Conservation (phyloP, 768 basidiomycete genomes). For the Lactifluus hygrophoroides region DNA sequence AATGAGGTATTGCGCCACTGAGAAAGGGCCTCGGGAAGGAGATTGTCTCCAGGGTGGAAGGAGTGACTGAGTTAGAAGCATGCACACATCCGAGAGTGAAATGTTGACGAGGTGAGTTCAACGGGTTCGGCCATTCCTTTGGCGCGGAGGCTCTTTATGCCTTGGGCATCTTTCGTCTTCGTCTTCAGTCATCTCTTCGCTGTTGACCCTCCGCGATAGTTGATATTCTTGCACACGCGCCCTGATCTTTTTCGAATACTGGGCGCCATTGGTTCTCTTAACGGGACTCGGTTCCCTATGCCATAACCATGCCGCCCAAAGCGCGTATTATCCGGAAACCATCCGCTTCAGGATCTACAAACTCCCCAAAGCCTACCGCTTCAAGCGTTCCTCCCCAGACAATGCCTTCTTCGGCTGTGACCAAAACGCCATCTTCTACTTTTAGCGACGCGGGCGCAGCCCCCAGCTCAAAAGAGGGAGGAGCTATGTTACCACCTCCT, state of each 20-base stretch:
- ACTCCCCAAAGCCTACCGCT: background rate
- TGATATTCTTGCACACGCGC: background rate
- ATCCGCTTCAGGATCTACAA: conserved; percentile 11
- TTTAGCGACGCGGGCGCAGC: background rate
- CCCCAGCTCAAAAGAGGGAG: conserved; percentile 17
- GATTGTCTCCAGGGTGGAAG: background rate
- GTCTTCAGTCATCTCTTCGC: too few species aligned
- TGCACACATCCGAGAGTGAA: conserved; percentile 4
- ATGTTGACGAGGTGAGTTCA: background rate
- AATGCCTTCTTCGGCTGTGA: conserved; percentile 24
- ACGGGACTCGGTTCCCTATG: background rate
- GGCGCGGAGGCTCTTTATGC: background rate
- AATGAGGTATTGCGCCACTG: background rate
- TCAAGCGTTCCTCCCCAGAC: conserved; percentile 15
- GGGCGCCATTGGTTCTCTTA: background rate
- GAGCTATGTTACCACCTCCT: conserved; percentile 49
- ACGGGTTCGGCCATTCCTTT: too few species aligned
- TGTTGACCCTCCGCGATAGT: background rate
- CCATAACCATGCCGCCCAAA: conserved; percentile 38
- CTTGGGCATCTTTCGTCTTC: background rate
- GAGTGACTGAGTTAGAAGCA: background rate
- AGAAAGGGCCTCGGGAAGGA: background rate
- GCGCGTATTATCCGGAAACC: conserved; percentile 31
- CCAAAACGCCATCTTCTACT: conserved; percentile 7
- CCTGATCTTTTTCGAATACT: background rate